Conservation (phyloP, 108 stramenopile genomes). For the Nitzschia palea region DNA sequence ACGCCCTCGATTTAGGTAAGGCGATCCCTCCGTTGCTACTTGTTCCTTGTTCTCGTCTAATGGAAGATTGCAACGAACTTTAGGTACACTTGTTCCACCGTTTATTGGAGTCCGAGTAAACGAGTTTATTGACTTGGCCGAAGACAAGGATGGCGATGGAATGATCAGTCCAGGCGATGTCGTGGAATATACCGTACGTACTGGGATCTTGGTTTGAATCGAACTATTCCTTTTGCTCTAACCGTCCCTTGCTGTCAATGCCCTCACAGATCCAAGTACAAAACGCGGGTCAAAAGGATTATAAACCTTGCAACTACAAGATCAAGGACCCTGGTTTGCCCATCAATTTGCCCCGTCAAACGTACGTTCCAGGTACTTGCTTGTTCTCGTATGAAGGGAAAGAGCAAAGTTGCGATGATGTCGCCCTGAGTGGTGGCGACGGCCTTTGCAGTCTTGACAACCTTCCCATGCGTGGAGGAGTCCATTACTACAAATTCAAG, state of each 20-base stretch:
- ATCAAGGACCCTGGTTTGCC: not conserved
- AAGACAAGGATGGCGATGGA: slow-evolving; percentile 2
- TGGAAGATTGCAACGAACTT: not conserved
- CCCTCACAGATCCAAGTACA: not conserved
- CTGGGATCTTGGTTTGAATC: not conserved
- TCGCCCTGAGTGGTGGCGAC: not conserved
- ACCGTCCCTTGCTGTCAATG: not conserved
- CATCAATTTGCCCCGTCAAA: not conserved
- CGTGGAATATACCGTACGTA: not conserved
- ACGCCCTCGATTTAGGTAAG: slow-evolving; percentile 16
- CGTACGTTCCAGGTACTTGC: not conserved
- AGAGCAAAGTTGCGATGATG: not conserved
- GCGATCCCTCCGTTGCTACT: not conserved
- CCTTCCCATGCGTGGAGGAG: not conserved
- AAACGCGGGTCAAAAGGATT: not conserved
- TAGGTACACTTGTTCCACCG: slow-evolving; percentile 6
- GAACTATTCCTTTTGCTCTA: not conserved
- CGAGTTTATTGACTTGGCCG: not conserved
- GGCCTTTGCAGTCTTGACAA: not conserved
- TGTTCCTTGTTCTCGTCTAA: not conserved
- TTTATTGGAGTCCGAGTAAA: not conserved
- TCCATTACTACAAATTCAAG: not conserved
- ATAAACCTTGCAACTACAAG: not conserved
- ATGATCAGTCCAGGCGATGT: slow-evolving; percentile 6
- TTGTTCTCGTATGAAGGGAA: not conserved